phyloP scores from a whole-genome alignment of 1,284 basidiomycete species.

The Trichosporon sp. region DNA sequence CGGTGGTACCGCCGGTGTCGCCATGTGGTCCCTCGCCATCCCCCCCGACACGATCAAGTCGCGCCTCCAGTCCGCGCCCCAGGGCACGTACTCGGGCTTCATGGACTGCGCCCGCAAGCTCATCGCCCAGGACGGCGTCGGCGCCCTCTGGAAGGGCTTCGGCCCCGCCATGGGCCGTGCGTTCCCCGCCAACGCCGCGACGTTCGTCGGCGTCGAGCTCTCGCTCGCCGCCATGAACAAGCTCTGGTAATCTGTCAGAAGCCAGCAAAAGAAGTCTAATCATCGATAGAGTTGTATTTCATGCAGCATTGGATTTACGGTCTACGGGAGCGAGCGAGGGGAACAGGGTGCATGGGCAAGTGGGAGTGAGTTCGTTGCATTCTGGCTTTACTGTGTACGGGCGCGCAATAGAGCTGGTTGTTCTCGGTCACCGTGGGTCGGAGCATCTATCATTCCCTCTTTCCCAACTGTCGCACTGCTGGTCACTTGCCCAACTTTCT shows the following conservation, averaged over 20 bases:
- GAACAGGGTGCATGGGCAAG: too few relatives aligned
- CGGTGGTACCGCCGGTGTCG: constrained; percentile 90
- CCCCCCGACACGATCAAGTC: constrained; percentile 97
- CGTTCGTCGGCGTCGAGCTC: constrained; percentile 50
- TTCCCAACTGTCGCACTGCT: too few relatives aligned
- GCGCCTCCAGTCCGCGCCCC: constrained; percentile 91
- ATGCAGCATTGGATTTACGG: constrained; percentile 6
- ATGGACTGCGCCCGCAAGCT: constrained; percentile 90
- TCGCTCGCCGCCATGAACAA: constrained; percentile 49
- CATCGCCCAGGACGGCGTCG: constrained; percentile 82
- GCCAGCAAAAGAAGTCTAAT: neutral
- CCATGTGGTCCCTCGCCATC: constrained; percentile 96
- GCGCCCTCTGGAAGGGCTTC: constrained; percentile 93
- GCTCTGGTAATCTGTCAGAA: constrained; percentile 30
- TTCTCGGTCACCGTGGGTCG: too few relatives aligned
- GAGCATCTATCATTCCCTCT: too few relatives aligned
- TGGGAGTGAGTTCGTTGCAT: too few relatives aligned
- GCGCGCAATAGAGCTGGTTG: too few relatives aligned
- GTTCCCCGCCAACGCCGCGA: constrained; percentile 56
- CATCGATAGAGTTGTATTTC: constrained; percentile 1
- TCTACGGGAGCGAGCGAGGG: too few relatives aligned
- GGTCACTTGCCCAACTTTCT: too few relatives aligned
- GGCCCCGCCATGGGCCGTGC: constrained; percentile 92
- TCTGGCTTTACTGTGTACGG: too few relatives aligned
- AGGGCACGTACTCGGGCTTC: constrained; percentile 90